These are phyloP conservation scores for Candida pini DNA, from an alignment of 805 yeast genomes.

Conservation along the genomic window DNA sequence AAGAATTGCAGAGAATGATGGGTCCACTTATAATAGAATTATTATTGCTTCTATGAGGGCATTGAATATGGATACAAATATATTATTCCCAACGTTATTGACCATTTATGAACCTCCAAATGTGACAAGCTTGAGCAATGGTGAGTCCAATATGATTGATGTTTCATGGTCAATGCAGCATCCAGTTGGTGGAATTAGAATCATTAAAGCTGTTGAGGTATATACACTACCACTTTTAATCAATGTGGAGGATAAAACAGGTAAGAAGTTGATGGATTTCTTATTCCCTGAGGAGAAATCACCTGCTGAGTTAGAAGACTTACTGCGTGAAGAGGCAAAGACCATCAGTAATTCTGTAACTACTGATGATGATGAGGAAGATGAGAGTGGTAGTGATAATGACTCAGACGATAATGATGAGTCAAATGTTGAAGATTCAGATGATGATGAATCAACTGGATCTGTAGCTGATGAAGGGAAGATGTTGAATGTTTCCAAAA, in stretches of 20 bases:
- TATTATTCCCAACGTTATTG: slow-evolving; percentile 66
- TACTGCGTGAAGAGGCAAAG: neutral
- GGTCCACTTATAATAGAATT: slow-evolving; percentile 59
- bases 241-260: slow-evolving; percentile 67
- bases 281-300: slow-evolving; percentile 48
- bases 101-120: slow-evolving; percentile 35
- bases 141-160: slow-evolving; percentile 27
- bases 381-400: slow-evolving; percentile 2
- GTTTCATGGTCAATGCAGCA: slow-evolving; percentile 73
- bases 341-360: neutral
- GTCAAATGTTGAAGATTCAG: slow-evolving; percentile 9
- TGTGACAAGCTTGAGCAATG: slow-evolving; percentile 10
- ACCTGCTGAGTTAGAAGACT: neutral
- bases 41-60: slow-evolving; percentile 62
- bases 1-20: slow-evolving; percentile 58
- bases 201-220: slow-evolving; percentile 60
- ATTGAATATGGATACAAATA: slow-evolving; percentile 51
- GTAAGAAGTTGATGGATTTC: slow-evolving; percentile 57
- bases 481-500: slow-evolving; percentile 1
- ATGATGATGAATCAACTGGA: slow-evolving; percentile 2
- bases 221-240: slow-evolving; percentile 61
- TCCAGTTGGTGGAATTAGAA: slow-evolving; percentile 89
- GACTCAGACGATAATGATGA: slow-evolving; percentile 9
- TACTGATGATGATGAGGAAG: neutral
- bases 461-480: slow-evolving; percentile 6